Evolutionary conservation across 106 monocot genomes (phyloP), one percentile per base, ranked within the genome.

Genomic region (Alisma plantagoaquatica): DNA sequence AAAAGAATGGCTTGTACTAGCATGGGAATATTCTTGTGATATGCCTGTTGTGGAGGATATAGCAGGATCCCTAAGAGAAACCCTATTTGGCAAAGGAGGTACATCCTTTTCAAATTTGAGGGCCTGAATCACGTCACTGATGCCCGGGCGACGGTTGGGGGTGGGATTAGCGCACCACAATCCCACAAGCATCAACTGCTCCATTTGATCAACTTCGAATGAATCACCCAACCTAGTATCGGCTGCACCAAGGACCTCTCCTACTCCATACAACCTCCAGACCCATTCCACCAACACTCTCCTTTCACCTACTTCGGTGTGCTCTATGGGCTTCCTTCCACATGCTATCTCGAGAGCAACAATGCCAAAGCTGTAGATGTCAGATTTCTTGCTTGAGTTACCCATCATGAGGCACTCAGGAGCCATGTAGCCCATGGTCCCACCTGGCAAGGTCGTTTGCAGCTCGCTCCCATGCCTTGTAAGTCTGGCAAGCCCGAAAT

Each of bases 351-450:
- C 54, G 10, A 55, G 54, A 1, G 18, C 54, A 6, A 55, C 54
- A 3, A 55, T 20, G 15, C 54, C 54, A 20, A 55, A 55, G 54
- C 54, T 55, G 54, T 55, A 55, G 0, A 55, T 33, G 18, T 55
- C 54, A 19, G 54, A 55, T 10, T 55, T 33, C 15, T 55, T 55
- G 28, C 54, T 55, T 10, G 51, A 50, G 27, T 26, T 33, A 2
- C 51, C 35, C 15, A 53, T 53, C n/a, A 32, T 20, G 21, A 42
- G 20, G 26, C 35, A 52, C 52, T 63, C 63, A 7, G 63, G 63
- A 25, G 63, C 63, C 52, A 63, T 25, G 63, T 63, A 53, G 10
- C 63, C 63, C 53, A 52, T 52, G 10, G 63, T 63, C 23, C 63
- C 63, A 9, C 41, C 52, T 19, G 53, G 5, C 6, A 26, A 26